phyloP scores from a whole-genome alignment of 345 rosid genomes.

The Angophora floribunda region DNA sequence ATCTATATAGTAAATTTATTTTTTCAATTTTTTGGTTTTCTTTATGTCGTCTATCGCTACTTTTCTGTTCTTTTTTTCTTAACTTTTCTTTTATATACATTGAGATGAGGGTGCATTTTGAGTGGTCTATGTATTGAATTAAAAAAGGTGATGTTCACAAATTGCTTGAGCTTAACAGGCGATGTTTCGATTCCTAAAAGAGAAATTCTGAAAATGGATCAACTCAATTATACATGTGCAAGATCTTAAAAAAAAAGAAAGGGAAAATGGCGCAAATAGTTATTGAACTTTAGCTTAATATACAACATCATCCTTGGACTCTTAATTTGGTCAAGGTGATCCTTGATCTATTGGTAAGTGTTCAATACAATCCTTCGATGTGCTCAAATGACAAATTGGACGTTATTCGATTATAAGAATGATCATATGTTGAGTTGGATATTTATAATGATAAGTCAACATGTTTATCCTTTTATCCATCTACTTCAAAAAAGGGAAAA shows the following conservation, averaged over 20 bases:
- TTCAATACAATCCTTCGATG: rapidly evolving
- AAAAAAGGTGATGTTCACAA: not conserved
- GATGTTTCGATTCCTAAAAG: not conserved
- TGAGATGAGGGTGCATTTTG: not conserved
- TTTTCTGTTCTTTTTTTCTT: not conserved
- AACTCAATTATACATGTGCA: not conserved
- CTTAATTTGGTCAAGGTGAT: not conserved
- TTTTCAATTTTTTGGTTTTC: not conserved
- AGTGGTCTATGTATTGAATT: not conserved
- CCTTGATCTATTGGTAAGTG: rapidly evolving
- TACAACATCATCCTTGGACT: rapidly evolving
- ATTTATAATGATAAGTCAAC: not conserved
- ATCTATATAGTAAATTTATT: not conserved
- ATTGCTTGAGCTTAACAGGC: not conserved
- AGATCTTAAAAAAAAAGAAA: not conserved
- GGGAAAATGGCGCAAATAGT: not conserved
- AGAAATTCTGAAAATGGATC: not conserved
- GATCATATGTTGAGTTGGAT: not conserved
- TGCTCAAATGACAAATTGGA: not conserved
- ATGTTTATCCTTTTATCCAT: not conserved
- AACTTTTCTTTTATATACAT: not conserved
- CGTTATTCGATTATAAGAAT: rapidly evolving
- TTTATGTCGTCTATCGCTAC: not conserved
- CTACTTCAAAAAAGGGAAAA: not conserved
- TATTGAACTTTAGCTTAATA: not conserved